Evolutionary conservation across 768 basidiomycete genomes (phyloP).

Genomic region (Kockovaella imperatae): DNA sequence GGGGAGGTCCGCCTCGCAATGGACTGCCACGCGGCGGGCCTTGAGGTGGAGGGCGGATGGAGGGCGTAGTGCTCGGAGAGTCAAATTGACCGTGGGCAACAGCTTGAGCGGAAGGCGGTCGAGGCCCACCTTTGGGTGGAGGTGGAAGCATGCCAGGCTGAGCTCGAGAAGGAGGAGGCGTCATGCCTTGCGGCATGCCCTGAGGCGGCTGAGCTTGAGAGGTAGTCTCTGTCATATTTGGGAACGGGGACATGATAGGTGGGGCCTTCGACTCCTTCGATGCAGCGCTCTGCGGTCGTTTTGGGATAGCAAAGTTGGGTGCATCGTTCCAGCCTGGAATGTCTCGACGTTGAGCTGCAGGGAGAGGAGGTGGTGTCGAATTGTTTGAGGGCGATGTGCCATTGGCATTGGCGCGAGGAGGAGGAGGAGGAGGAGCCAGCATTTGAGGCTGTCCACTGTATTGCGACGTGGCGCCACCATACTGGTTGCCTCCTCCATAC

Average conservation of each 20-base stretch:
- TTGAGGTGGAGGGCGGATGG: constrained; percentile 16
- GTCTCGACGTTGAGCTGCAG: constrained; percentile 55
- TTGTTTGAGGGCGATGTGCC: constrained; percentile 49
- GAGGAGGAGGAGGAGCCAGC: constrained; percentile 25
- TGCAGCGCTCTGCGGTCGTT: constrained; percentile 53
- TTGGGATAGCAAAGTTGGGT: constrained; percentile 49
- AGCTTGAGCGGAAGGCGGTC: constrained; percentile 38
- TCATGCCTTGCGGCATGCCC: constrained; percentile 31
- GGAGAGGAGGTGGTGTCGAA: constrained; percentile 48
- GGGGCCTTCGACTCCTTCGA: constrained; percentile 53
- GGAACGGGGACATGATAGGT: constrained; percentile 83
- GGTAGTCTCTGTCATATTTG: constrained; percentile 50
- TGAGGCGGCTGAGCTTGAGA: constrained; percentile 43
- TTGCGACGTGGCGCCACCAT: constrained; percentile 12
- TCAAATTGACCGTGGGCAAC: constrained; percentile 13
- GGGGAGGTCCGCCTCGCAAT: constrained; percentile 5
- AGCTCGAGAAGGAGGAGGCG: constrained; percentile 19
- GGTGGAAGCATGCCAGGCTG: constrained; percentile 37
- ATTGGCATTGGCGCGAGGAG: constrained; percentile 43
- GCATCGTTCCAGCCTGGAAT: constrained; percentile 91
- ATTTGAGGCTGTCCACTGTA: constrained; percentile 7
- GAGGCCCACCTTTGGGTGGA: constrained; percentile 37
- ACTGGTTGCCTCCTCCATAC: no score
- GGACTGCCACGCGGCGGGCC: constrained; percentile 6
- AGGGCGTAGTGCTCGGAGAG: constrained; percentile 20